Evolutionary conservation across 2,329 filamentous ascomycete genomes (phyloP).

Genomic region (Colletotrichum euphorbiae): DNA sequence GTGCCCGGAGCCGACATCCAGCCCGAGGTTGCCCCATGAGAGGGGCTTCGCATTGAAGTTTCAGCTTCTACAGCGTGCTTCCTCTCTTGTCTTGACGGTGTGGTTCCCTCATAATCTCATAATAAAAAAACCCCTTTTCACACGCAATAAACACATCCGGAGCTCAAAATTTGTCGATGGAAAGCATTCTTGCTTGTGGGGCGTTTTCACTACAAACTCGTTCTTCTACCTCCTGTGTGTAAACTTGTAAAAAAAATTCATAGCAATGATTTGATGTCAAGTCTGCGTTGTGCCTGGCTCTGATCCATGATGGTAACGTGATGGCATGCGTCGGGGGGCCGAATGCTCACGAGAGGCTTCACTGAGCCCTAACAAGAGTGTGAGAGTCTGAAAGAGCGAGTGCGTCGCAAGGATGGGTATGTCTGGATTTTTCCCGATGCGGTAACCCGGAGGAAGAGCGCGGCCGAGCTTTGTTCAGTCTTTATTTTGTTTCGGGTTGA

Average conservation of each 20-base stretch:
- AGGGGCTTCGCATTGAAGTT: not conserved
- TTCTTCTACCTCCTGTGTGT: constrained; percentile 22
- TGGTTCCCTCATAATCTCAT: constrained; percentile 24
- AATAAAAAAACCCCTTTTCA: not conserved
- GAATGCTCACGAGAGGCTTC: too few species aligned
- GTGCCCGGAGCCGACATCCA: constrained; percentile 26
- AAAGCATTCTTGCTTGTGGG: constrained; percentile 15
- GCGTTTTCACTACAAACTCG: constrained; percentile 20
- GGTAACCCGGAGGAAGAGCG: too few species aligned
- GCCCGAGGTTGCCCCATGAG: constrained; percentile 29
- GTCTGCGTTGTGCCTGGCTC: constrained; percentile 10
- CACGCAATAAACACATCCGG: not conserved
- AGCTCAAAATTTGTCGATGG: constrained; percentile 9
- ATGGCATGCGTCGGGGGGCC: too few species aligned
- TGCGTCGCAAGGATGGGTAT: too few species aligned
- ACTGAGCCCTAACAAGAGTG: too few species aligned
- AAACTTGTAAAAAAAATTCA: constrained; percentile 24
- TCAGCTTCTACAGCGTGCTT: constrained; percentile 4
- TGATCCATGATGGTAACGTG: not conserved
- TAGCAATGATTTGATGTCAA: constrained; percentile 20
- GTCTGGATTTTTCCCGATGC: too few species aligned
- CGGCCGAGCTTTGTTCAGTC: too few species aligned
- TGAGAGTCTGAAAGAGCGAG: not conserved
- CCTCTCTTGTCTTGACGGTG: constrained; percentile 8
- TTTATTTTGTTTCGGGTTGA: not conserved